A percentile compares a stretch with the other conserved stretches of the same genome.
Evolutionary conservation across 1,284 basidiomycete species (phyloP).

Genomic region (Coriolopsis trogii): DNA sequence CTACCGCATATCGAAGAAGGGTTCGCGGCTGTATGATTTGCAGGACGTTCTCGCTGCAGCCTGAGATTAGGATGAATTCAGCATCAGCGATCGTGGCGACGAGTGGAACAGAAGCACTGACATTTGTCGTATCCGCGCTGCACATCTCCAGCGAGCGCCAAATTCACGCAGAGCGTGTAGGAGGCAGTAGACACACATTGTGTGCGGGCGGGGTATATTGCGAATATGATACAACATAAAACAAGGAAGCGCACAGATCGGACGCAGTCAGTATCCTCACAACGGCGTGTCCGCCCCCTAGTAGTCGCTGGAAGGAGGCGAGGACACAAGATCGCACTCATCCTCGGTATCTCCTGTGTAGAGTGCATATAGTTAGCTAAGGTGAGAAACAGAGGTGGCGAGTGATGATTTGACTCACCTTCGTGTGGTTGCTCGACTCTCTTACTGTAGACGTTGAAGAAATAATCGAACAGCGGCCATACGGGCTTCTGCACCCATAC

Average conservation of each 20-base stretch:
- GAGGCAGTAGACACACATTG: background rate
- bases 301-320: slow-evolving; percentile 3
- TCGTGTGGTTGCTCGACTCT: background rate
- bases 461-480: slow-evolving; percentile 10
- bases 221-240: background rate
- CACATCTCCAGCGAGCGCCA: too few relatives aligned
- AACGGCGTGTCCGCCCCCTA: background rate
- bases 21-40: background rate
- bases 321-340: background rate
- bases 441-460: background rate
- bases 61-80: background rate
- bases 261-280: background rate
- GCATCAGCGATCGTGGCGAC: background rate
- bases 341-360: background rate
- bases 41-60: background rate
- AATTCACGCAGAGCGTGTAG: too few relatives aligned
- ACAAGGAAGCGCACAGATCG: background rate
- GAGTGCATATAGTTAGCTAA: background rate
- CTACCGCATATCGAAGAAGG: too few relatives aligned
- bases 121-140: background rate
- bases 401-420: background rate
- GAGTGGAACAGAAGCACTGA: background rate
- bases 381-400: background rate
- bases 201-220: background rate
- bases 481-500: background rate